A percentile compares a stretch with the other conserved stretches of the same genome.
Conservation (phyloP, 495 filamentous ascomycete genomes). For the Penicillium flavigenum region DNA sequence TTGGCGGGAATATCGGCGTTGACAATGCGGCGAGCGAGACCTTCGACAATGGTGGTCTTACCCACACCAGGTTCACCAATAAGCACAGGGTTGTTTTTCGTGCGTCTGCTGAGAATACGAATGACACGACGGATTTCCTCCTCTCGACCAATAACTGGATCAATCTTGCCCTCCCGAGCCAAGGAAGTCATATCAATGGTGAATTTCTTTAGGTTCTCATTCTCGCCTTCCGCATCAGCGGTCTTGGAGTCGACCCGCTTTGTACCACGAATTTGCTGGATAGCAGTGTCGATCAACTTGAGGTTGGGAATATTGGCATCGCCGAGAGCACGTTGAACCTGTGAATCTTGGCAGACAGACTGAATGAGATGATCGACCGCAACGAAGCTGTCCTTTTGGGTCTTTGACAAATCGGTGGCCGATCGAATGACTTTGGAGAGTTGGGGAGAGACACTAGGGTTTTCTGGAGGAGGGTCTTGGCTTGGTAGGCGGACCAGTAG, state of each 20-base stretch:
- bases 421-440: conserved; percentile 78
- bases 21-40: conserved; percentile 91
- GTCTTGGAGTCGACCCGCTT: conserved; percentile 91
- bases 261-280: conserved; percentile 87
- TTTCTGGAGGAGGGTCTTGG: conserved; percentile 91
- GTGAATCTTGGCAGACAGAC: conserved; percentile 72
- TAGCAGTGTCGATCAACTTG: conserved; percentile 82
- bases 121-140: conserved; percentile 95
- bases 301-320: conserved; percentile 90
- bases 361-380: conserved; percentile 92
- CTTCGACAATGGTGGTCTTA: conserved; percentile 97
- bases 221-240: conserved; percentile 84
- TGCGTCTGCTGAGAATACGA: conserved; percentile 86
- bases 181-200: conserved; percentile 95
- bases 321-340: conserved; percentile 69
- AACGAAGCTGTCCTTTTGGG: conserved; percentile 91
- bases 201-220: conserved; percentile 94
- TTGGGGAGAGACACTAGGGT: conserved; percentile 72
- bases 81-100: conserved; percentile 98
- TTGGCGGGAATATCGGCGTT: conserved; percentile 95
- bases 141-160: conserved; percentile 95
- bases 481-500: conserved; percentile 83
- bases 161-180: conserved; percentile 95
- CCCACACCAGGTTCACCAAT: conserved; percentile 97
- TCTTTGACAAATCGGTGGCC: conserved; percentile 88